A percentile compares a stretch with the other conserved stretches of the same genome.
These are phyloP conservation scores for Magnaporthiopsis rhizophila DNA, from an alignment of 2,329 filamentous ascomycete genomes.

Conservation along the genomic window DNA sequence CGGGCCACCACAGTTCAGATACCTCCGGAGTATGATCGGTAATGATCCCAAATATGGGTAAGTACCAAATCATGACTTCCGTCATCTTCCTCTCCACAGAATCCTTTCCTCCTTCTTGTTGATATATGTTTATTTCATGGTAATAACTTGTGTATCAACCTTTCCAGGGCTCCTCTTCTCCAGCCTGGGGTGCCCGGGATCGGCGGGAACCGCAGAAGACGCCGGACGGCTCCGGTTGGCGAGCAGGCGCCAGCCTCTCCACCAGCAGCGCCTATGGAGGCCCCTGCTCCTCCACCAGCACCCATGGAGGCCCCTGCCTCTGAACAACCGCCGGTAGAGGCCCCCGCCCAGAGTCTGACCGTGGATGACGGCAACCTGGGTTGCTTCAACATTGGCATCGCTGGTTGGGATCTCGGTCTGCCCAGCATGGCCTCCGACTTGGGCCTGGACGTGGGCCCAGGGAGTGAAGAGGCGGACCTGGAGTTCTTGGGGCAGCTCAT, in stretches of 20 bases:
- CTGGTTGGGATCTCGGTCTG: too few species aligned
- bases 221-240: neutral
- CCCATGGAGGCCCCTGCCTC: neutral
- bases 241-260: neutral
- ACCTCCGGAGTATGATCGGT: neutral
- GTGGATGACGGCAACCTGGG: neutral
- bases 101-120: neutral
- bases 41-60: conserved; percentile 1
- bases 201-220: neutral
- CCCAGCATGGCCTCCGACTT: neutral
- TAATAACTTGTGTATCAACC: neutral
- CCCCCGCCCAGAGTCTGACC: neutral
- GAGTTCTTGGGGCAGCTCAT: neutral
- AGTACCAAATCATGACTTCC: neutral
- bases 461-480: neutral
- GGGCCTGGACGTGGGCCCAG: neutral
- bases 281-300: too few species aligned
- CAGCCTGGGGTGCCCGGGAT: neutral
- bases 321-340: too few species aligned
- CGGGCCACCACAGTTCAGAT: neutral
- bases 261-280: neutral
- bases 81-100: neutral
- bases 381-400: neutral
- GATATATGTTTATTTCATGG: neutral
- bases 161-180: neutral